These are phyloP conservation scores for Penicillium silybi DNA, from an alignment of 495 filamentous ascomycete species.

Conservation along the genomic window DNA sequence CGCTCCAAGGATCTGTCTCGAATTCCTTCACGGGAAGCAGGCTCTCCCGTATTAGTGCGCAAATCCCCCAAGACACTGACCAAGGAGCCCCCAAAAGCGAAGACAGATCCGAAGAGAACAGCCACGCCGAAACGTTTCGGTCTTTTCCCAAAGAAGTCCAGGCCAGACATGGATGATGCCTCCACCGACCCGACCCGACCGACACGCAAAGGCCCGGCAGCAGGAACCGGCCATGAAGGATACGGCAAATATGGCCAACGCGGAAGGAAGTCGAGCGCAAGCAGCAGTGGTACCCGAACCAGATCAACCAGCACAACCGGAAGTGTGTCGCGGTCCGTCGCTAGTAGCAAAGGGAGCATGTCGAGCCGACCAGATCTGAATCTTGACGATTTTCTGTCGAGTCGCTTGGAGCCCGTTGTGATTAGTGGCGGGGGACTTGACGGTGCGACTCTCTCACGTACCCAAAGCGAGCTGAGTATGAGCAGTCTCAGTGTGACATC, in stretches of 20 bases:
- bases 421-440: conserved; percentile 68
- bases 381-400: conserved; percentile 65
- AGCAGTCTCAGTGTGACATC: conserved; percentile 51
- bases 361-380: conserved; percentile 50
- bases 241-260: conserved; percentile 71
- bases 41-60: conserved; percentile 28
- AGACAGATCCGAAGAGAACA: conserved; percentile 25
- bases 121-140: conserved; percentile 59
- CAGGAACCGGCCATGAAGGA: conserved; percentile 94
- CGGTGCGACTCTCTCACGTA: conserved; percentile 51
- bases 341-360: conserved; percentile 52
- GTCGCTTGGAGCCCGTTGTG: conserved; percentile 81
- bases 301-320: conserved; percentile 55
- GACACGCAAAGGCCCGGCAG: conserved; percentile 74
- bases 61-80: conserved; percentile 29
- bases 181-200: conserved; percentile 52
- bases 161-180: conserved; percentile 53
- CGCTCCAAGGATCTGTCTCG: conserved; percentile 32
- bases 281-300: conserved; percentile 43
- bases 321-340: conserved; percentile 43
- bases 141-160: conserved; percentile 71
- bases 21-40: conserved; percentile 39
- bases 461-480: conserved; percentile 61
- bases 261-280: conserved; percentile 45
- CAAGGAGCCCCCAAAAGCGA: conserved; percentile 21